Evolutionary conservation across 208 protist species (phyloP).

Genomic region (Trypanosomatidae sp.): DNA sequence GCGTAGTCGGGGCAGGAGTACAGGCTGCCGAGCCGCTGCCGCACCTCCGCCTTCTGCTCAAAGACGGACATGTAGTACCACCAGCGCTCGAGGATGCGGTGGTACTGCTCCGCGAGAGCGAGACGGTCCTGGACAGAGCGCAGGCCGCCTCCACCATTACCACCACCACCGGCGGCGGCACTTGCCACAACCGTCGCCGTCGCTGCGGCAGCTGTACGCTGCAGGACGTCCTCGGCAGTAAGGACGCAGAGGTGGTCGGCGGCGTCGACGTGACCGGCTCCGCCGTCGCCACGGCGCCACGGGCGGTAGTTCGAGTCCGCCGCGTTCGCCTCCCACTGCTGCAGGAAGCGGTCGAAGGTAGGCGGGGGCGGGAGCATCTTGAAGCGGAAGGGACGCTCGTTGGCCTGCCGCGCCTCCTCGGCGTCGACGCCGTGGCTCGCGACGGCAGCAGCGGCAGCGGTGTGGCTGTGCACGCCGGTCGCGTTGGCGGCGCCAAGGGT

Average conservation of each 20-base stretch:
- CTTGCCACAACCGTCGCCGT: not conserved
- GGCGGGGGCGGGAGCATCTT: conserved; percentile 28
- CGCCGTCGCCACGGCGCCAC: conserved; percentile 4
- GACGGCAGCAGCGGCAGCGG: too few species aligned
- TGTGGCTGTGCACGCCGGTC: too few species aligned
- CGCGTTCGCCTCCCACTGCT: conserved; percentile 22
- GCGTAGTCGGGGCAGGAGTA: conserved; percentile 12
- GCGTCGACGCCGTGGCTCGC: too few species aligned
- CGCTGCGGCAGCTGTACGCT: not conserved
- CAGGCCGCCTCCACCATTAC: not conserved
- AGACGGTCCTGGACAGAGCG: conserved; percentile 5
- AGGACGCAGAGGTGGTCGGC: too few species aligned
- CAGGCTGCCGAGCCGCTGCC: conserved; percentile 15
- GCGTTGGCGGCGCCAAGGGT: too few species aligned
- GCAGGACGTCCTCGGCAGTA: not conserved
- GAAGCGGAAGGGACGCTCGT: conserved; percentile 29
- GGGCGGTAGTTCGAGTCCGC: conserved; percentile 3
- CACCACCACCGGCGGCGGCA: conserved; percentile 3
- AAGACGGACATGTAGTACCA: conserved; percentile 26
- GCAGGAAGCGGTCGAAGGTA: conserved; percentile 15
- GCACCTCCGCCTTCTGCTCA: conserved; percentile 20
- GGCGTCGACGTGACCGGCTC: too few species aligned
- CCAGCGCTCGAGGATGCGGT: conserved; percentile 25
- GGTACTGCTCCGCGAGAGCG: conserved; percentile 20
- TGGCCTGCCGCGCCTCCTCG: conserved; percentile 18